A percentile compares a stretch with the other conserved stretches of the same genome.
Evolutionary conservation across 192 early-diverging fungal species (phyloP).

Genomic region (Podila epigama): DNA sequence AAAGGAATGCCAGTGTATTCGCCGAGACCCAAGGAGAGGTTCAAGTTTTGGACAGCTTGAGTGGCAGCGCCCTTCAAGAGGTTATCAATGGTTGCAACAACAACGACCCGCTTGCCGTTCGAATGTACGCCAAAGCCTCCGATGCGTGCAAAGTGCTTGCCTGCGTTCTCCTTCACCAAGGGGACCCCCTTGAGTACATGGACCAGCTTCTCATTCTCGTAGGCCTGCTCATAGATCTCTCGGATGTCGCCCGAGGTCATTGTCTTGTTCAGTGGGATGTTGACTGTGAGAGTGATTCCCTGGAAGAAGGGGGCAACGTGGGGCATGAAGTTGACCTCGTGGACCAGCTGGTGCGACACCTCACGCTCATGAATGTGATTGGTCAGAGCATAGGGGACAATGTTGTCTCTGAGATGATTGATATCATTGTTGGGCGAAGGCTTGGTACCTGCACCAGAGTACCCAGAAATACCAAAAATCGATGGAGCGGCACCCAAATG

Average conservation of each 20-base stretch:
- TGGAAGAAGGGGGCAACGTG: slow-evolving; percentile 95
- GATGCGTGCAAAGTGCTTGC: slow-evolving; percentile 86
- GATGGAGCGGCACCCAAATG: slow-evolving; percentile 71
- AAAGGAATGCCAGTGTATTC: slow-evolving; percentile 92
- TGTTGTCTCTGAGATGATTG: slow-evolving; percentile 83
- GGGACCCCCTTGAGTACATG: slow-evolving; percentile 80
- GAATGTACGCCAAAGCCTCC: slow-evolving; percentile 93
- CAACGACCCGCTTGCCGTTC: slow-evolving; percentile 79
- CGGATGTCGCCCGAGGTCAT: slow-evolving; percentile 77
- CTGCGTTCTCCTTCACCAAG: slow-evolving; percentile 88
- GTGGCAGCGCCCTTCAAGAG: slow-evolving; percentile 98
- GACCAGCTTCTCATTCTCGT: slow-evolving; percentile 83
- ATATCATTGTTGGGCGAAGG: slow-evolving; percentile 97
- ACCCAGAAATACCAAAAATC: slow-evolving; percentile 96
- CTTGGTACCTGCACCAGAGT: slow-evolving; percentile 98
- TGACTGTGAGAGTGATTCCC: slow-evolving; percentile 90
- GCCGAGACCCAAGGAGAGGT: slow-evolving; percentile 88
- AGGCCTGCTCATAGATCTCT: slow-evolving; percentile 74
- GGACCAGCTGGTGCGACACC: slow-evolving; percentile 77
- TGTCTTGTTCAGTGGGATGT: slow-evolving; percentile 81
- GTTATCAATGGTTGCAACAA: slow-evolving; percentile 95
- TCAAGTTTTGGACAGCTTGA: slow-evolving; percentile 96
- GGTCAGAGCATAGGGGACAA: slow-evolving; percentile 92
- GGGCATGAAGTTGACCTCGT: slow-evolving; percentile 80
- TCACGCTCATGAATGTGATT: slow-evolving; percentile 98